phyloP scores from a whole-genome alignment of 208 protist genomes.

The Trypanosoma theileri region DNA sequence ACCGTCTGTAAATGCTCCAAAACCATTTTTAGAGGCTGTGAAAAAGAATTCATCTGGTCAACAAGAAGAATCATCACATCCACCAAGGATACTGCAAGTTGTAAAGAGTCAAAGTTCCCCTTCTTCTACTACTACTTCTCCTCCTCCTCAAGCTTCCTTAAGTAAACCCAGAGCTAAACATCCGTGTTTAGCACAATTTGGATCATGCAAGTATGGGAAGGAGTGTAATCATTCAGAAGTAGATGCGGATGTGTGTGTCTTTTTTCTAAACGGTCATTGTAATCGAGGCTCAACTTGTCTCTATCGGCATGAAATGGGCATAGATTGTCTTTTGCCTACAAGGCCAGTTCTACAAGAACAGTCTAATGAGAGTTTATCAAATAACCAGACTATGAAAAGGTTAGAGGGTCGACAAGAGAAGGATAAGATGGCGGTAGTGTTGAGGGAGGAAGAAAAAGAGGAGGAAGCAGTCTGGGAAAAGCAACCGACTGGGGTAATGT shows the following conservation, averaged over 20 bases:
- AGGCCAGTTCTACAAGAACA: no score
- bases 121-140: background rate
- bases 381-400: background rate
- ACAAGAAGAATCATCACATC: background rate
- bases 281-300: constrained; percentile 38
- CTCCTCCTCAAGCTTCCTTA: no score
- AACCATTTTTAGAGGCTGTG: constrained; percentile 37
- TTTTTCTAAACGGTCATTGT: constrained; percentile 60
- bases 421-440: background rate
- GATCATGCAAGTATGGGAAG: constrained; percentile 68
- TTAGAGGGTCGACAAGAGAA: background rate
- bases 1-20: constrained; percentile 4
- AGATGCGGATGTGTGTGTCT: constrained; percentile 72
- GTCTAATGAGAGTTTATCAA: no score
- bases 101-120: background rate
- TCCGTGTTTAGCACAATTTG: constrained; percentile 73
- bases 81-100: no score
- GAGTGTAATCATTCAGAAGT: constrained; percentile 55
- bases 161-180: constrained; percentile 27
- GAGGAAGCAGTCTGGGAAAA: background rate
- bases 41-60: constrained; percentile 3
- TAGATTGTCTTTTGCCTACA: constrained; percentile 31
- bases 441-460: background rate
- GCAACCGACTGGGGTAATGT: constrained; percentile 2
- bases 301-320: constrained; percentile 67